Percentiles rank a stretch among this genome's conserved stretches.
Conservation (phyloP, 768 basidiomycete species). For the Solioccasus polychromus region DNA sequence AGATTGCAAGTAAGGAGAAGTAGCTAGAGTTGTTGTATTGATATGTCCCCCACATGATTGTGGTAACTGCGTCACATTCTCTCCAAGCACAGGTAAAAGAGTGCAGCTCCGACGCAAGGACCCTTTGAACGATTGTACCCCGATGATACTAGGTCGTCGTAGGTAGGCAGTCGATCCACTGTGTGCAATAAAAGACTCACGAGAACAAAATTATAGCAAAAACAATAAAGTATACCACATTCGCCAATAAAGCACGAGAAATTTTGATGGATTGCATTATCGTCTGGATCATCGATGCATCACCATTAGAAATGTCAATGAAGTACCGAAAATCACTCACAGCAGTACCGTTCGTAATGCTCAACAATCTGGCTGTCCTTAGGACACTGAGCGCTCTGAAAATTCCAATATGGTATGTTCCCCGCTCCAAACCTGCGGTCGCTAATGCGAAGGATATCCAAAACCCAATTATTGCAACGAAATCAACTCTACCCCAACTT, state of each 20-base stretch:
- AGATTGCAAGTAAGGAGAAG: conserved; percentile 39
- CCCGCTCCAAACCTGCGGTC: conserved; percentile 62
- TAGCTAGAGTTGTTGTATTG: conserved; percentile 51
- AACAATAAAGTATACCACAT: conserved; percentile 86
- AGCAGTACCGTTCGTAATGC: conserved; percentile 89
- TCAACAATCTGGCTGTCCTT: conserved; percentile 74
- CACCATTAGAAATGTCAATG: conserved; percentile 9
- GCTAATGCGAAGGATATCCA: conserved; percentile 83
- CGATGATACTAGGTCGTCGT: conserved; percentile 59
- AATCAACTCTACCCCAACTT: conserved; percentile 89
- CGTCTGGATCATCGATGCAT: conserved; percentile 44
- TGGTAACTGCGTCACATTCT: conserved; percentile 42
- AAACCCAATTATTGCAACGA: conserved; percentile 79
- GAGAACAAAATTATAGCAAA: conserved; percentile 90
- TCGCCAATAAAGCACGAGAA: conserved; percentile 83
- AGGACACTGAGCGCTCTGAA: conserved; percentile 89
- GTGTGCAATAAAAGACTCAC: conserved; percentile 38
- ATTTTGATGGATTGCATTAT: conserved; percentile 92
- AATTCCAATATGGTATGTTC: conserved; percentile 70
- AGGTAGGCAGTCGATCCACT: neutral
- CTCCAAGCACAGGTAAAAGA: conserved; percentile 53
- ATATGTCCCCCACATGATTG: conserved; percentile 84
- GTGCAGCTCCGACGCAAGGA: conserved; percentile 69
- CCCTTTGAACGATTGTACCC: conserved; percentile 91
- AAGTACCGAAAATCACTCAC: conserved; percentile 40